Evolutionary conservation across 495 filamentous ascomycete species (phyloP).

Genomic region (Penicillium subrubescens): DNA sequence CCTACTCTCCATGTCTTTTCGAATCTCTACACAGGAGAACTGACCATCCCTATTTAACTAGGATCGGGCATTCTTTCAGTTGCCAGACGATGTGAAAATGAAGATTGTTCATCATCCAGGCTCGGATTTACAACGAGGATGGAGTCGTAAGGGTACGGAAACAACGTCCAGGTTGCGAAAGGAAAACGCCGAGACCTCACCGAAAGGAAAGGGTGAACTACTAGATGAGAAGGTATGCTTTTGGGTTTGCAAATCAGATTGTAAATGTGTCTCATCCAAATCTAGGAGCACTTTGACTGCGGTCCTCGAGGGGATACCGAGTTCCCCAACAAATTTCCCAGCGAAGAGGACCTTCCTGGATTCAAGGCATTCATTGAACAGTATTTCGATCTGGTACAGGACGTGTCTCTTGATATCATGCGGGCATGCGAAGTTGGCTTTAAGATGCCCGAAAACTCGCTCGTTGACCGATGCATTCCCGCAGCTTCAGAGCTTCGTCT

Average conservation of each 20-base stretch:
- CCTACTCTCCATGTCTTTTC: neutral
- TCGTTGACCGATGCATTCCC: neutral
- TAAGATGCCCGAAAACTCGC: constrained; percentile 2
- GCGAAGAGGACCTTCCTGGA: constrained; percentile 10
- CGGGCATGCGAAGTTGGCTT: constrained; percentile 1
- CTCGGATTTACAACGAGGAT: neutral
- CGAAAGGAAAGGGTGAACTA: neutral
- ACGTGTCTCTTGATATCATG: neutral
- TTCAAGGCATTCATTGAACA: constrained; percentile 7
- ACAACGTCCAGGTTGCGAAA: neutral
- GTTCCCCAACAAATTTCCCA: constrained; percentile 14
- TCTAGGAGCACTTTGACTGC: constrained; percentile 14
- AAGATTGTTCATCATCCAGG: neutral
- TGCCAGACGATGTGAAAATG: neutral
- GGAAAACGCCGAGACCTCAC: neutral
- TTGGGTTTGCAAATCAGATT: neutral
- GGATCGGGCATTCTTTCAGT: neutral
- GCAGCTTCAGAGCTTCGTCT: constrained; percentile 12
- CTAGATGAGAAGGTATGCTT: neutral
- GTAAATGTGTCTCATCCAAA: neutral
- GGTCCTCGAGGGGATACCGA: constrained; percentile 5
- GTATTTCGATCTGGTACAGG: constrained; percentile 11
- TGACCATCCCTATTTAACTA: neutral
- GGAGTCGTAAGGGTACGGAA: neutral
- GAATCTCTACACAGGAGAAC: neutral